Conservation (phyloP, 1,139 yeast genomes). For the Zygosaccharomyces pseudobailii region DNA sequence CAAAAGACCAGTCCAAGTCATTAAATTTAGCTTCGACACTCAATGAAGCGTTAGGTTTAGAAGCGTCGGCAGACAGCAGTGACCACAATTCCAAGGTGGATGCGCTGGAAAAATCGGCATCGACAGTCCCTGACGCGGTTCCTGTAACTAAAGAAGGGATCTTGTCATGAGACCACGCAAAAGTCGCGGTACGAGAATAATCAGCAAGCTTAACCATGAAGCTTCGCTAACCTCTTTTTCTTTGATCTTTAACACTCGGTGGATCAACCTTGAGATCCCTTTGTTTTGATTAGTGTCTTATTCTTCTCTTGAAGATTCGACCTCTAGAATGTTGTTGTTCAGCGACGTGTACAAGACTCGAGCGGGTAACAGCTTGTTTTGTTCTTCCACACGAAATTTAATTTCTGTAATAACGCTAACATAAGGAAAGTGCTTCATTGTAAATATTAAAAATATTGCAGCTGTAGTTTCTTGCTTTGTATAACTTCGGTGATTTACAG, state of each 20-base stretch:
- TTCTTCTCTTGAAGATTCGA: background rate
- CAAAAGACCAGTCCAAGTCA: conserved; percentile 82
- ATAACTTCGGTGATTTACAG: too few relatives aligned
- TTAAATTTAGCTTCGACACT: conserved; percentile 56
- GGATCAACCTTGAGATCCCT: conserved; percentile 1
- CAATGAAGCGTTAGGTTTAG: conserved; percentile 52
- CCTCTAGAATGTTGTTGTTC: conserved; percentile 4
- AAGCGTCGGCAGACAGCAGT: conserved; percentile 43
- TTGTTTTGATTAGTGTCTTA: conserved; percentile 2
- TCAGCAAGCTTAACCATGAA: conserved; percentile 80
- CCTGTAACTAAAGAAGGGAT: conserved; percentile 82
- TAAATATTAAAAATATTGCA: too few relatives aligned
- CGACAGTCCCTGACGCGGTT: conserved; percentile 92
- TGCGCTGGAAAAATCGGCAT: conserved; percentile 74
- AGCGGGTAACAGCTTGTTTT: background rate
- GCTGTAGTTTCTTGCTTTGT: too few relatives aligned
- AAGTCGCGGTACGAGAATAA: conserved; percentile 79
- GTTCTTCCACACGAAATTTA: background rate
- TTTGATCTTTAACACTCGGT: background rate
- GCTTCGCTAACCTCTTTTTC: conserved; percentile 1
- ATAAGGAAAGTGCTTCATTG: too few relatives aligned
- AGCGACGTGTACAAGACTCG: conserved; percentile 2
- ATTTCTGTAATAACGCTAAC: background rate
- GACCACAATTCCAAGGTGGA: conserved; percentile 79
- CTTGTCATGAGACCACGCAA: conserved; percentile 86